phyloP scores from a whole-genome alignment of 169 alveolate genomes.

The Eimeria sp. region DNA sequence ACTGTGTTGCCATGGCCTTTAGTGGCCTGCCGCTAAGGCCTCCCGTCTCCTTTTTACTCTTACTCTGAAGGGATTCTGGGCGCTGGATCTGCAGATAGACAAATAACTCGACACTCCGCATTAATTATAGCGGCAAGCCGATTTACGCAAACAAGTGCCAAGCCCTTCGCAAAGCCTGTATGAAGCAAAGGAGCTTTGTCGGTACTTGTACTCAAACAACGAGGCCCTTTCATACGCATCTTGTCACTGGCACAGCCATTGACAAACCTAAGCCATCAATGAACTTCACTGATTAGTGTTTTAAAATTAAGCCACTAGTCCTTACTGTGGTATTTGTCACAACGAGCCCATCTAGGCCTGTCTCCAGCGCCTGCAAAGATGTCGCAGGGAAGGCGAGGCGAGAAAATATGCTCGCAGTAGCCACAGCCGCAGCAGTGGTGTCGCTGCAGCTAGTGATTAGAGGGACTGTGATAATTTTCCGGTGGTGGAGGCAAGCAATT shows the following conservation, averaged over 20 bases:
- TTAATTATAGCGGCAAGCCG: neutral
- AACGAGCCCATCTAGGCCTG: slow-evolving; percentile 90
- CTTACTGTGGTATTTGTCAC: slow-evolving; percentile 92
- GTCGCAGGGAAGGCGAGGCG: too few relatives aligned
- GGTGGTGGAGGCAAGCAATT: neutral
- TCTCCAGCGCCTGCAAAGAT: slow-evolving; percentile 86
- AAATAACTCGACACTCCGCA: neutral
- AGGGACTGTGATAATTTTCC: neutral
- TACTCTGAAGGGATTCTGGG: slow-evolving; percentile 75
- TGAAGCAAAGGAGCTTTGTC: neutral
- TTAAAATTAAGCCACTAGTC: neutral
- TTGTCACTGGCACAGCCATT: neutral
- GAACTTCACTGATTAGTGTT: neutral
- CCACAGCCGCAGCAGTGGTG: neutral
- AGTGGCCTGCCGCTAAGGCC: slow-evolving; percentile 93
- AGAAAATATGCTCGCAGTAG: neutral
- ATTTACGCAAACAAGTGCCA: neutral
- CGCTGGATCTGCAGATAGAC: slow-evolving; percentile 75
- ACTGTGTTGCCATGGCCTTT: slow-evolving; percentile 87
- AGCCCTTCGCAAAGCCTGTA: neutral
- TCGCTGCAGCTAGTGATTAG: neutral
- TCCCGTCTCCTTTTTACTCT: slow-evolving; percentile 86
- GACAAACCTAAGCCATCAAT: neutral
- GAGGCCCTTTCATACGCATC: neutral
- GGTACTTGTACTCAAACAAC: neutral